Conservation (phyloP, 352 stramenopile species). For the Pythium grandisporangium region DNA sequence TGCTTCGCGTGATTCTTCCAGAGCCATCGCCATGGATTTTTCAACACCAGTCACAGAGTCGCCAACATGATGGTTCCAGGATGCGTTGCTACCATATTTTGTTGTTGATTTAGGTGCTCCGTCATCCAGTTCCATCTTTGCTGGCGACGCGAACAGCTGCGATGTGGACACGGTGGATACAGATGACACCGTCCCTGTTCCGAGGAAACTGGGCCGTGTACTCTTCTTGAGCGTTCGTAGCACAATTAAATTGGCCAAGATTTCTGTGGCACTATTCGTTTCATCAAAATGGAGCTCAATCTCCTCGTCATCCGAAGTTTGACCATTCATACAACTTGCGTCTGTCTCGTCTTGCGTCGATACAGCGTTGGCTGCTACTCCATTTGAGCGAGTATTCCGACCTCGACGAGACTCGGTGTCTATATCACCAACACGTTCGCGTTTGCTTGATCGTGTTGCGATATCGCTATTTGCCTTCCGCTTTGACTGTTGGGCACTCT, state of each 20-base stretch:
- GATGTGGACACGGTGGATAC: slow-evolving; percentile 33
- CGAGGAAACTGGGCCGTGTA: slow-evolving; percentile 25
- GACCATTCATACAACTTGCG: slow-evolving; percentile 21
- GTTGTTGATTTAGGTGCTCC: background rate
- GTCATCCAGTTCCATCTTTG: background rate
- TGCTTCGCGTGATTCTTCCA: slow-evolving; percentile 51
- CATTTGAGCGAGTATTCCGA: slow-evolving; percentile 5
- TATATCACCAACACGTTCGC: slow-evolving; percentile 4
- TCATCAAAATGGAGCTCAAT: slow-evolving; percentile 60
- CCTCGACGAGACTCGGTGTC: background rate
- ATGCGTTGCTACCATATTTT: slow-evolving; percentile 1
- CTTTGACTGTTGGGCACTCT: slow-evolving; percentile 16
- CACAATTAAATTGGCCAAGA: slow-evolving; percentile 71
- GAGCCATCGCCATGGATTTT: slow-evolving; percentile 36
- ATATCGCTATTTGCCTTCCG: slow-evolving; percentile 25
- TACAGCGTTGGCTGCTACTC: slow-evolving; percentile 5
- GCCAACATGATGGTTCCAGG: slow-evolving; percentile 4
- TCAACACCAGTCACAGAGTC: slow-evolving; percentile 33
- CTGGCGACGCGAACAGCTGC: slow-evolving; percentile 3
- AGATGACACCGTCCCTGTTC: slow-evolving; percentile 27
- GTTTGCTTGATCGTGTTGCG: slow-evolving; percentile 27
- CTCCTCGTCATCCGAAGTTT: slow-evolving; percentile 46
- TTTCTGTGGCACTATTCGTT: slow-evolving; percentile 64
- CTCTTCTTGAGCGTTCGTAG: slow-evolving; percentile 58
- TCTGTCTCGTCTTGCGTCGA: slow-evolving; percentile 10